Conservation (phyloP, 108 stramenopile species). For the Mediolabrus comicus region DNA sequence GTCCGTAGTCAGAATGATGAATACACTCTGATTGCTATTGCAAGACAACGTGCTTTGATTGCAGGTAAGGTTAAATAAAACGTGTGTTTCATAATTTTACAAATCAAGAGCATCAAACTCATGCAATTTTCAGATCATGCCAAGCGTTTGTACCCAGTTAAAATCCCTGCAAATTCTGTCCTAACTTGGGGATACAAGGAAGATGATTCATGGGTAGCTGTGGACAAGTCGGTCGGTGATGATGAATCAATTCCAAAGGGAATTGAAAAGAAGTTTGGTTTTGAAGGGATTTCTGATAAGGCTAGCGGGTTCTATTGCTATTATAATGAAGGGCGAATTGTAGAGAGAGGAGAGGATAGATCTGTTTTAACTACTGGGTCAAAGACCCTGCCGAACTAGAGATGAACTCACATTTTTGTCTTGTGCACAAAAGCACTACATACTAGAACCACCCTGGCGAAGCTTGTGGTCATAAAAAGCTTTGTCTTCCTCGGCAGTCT, state of each 20-base stretch:
- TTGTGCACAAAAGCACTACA: no score
- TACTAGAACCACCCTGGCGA: slow-evolving; percentile 74
- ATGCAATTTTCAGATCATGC: slow-evolving; percentile 52
- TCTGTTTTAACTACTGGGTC: not conserved
- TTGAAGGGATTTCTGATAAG: slow-evolving; percentile 75
- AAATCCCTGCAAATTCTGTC: slow-evolving; percentile 61
- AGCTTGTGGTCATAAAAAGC: slow-evolving; percentile 79
- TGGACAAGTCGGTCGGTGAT: slow-evolving; percentile 53
- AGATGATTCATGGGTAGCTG: slow-evolving; percentile 47
- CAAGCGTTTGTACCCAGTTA: slow-evolving; percentile 63
- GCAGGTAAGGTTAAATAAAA: slow-evolving; percentile 75
- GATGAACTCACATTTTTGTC: no score
- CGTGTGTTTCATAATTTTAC: not conserved
- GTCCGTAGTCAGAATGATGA: slow-evolving; percentile 58
- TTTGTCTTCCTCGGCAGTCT: slow-evolving; percentile 74
- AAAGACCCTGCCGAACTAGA: not conserved
- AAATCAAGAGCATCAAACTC: not conserved
- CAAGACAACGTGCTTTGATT: slow-evolving; percentile 70
- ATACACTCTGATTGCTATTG: slow-evolving; percentile 54
- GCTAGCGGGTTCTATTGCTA: slow-evolving; percentile 69
- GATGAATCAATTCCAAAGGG: slow-evolving; percentile 50
- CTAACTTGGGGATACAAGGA: slow-evolving; percentile 67
- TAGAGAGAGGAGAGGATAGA: slow-evolving; percentile 29
- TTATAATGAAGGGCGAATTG: slow-evolving; percentile 60
- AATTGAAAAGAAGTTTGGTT: slow-evolving; percentile 79